Base-by-base conservation (phyloP, 805 yeast genomes). In the Lipomyces japonicus region DNA sequence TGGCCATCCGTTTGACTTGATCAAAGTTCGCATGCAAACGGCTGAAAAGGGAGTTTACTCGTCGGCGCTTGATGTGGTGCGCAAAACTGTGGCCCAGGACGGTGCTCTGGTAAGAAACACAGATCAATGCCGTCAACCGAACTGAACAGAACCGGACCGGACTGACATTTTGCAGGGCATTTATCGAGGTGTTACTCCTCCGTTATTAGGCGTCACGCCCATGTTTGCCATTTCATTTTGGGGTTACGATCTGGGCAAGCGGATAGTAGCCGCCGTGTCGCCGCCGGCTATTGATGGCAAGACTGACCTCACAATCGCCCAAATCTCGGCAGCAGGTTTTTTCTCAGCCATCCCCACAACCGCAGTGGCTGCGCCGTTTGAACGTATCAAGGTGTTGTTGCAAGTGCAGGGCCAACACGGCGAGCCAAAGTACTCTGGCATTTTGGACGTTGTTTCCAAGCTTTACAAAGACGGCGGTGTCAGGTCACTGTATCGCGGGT, bases 201-300 rank as follows among this genome's bases (percentile, higher is more conserved):
- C 98, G 2, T 71, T 91, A 45, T 65, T 86, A n/a, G 98, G 98
- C 22, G 97, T 91, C 21, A 93, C 97, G 0, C 98, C 98, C 25
- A 93, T 91, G 86, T 93, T 93, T 73, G 97, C 97, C 1, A 93
- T 93, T 22, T 85, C 95, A 1, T 91, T 91, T 72, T 91, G 98
- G 97, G 97, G 97, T 64, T 91, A 93, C 68, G 97, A 89, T 64
- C 74, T 87, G 46, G 97, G 97, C 55, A 89, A 88, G 71, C 80
- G 79, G 56, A 51, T 91, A 2, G 95, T 90, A 2, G 61, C 77
- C 1, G 58, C 68, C 2, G 68, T 63, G 12, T 39, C 75, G 4
- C 61, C 65, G 7, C 59, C 66, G 5, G 58, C 64, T 3, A 68
- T 71, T 26, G 61, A 68, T 16, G 65, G 69, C 1, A n/a, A n/a